phyloP scores from a whole-genome alignment of 495 filamentous ascomycete species.

The Talaromyces liani region DNA sequence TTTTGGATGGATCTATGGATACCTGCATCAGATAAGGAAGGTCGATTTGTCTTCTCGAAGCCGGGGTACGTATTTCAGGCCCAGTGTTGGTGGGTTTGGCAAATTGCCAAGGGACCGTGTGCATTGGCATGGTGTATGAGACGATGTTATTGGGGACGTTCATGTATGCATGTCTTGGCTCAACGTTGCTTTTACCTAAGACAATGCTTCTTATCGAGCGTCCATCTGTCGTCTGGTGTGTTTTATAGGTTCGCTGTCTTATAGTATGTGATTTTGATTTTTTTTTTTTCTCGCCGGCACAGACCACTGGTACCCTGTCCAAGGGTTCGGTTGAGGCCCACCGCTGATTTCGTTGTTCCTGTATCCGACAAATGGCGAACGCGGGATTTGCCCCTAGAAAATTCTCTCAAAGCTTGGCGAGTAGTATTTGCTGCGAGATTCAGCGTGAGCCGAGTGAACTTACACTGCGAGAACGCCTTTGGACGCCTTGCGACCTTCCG shows the following conservation, averaged over 20 bases:
- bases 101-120: neutral
- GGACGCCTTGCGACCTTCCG: neutral
- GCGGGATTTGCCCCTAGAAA: neutral
- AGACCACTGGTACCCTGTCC: too few species aligned
- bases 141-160: neutral
- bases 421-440: neutral
- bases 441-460: too few species aligned
- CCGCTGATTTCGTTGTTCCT: too few species aligned
- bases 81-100: neutral
- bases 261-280: too few species aligned
- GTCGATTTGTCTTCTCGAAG: neutral
- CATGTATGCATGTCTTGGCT: neutral
- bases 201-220: neutral
- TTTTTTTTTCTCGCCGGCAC: too few species aligned
- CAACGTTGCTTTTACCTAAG: neutral
- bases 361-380: neutral
- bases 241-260: neutral
- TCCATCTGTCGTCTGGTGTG: too few species aligned
- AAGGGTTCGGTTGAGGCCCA: too few species aligned
- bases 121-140: neutral
- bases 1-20: neutral
- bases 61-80: neutral
- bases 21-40: neutral
- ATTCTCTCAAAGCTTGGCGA: neutral
- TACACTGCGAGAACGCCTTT: neutral